phyloP scores from a whole-genome alignment of 2,329 filamentous ascomycete genomes.

The Lachnellula hyalina region DNA sequence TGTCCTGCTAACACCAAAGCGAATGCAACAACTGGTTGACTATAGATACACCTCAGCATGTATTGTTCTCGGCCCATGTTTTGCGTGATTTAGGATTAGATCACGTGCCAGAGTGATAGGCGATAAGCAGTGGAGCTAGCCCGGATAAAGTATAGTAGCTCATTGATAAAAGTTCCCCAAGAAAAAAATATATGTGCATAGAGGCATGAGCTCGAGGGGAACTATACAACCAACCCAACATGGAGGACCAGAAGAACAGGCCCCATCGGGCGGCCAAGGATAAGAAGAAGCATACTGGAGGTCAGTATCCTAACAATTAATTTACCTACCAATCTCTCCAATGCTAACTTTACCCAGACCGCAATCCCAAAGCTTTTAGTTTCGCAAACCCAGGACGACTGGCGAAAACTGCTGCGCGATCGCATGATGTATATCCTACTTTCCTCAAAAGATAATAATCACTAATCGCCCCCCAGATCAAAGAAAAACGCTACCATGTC shows the following conservation, averaged over 20 bases:
- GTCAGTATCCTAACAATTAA: constrained; percentile 33
- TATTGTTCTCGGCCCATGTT: no score
- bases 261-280: constrained; percentile 83
- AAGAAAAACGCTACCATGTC: constrained; percentile 94
- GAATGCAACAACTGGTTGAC: no score
- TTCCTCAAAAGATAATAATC: not conserved
- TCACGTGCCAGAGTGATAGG: not conserved
- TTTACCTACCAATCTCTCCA: not conserved
- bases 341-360: constrained; percentile 22
- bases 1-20: no score
- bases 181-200: not conserved
- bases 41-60: no score
- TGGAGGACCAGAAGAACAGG: constrained; percentile 81
- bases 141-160: not conserved
- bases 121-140: not conserved
- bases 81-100: no score
- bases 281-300: constrained; percentile 72
- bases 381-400: constrained; percentile 34
- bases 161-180: not conserved
- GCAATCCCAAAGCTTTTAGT: constrained; percentile 33
- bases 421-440: constrained; percentile 43
- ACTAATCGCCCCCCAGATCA: constrained; percentile 52
- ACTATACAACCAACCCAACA: constrained; percentile 34
- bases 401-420: constrained; percentile 40
- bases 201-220: not conserved